phyloP scores from a whole-genome alignment of 257 asterid genomes.

The Craterostigma plantagineum region DNA sequence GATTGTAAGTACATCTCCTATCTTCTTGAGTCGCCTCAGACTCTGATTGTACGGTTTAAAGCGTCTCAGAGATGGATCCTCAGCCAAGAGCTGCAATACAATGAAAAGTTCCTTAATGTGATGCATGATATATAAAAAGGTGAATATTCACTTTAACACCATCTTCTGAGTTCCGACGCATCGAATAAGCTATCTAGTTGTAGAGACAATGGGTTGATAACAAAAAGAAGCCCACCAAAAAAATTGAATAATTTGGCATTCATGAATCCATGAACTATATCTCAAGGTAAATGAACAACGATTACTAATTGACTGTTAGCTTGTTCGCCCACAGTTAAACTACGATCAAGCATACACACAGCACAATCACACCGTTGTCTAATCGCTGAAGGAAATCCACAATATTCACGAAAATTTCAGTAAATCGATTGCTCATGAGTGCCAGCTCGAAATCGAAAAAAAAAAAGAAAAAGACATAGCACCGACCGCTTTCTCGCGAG shows the following conservation, averaged over 20 bases:
- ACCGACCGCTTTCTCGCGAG: conserved; percentile 88
- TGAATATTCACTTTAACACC: too few species aligned
- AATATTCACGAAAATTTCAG: neutral
- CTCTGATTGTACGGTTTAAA: conserved; percentile 53
- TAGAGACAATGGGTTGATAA: neutral
- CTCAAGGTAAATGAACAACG: too few species aligned
- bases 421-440: neutral
- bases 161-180: too few species aligned
- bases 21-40: conserved; percentile 33
- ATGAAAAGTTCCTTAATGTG: conserved; percentile 6
- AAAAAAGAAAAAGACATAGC: neutral
- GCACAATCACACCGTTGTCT: neutral
- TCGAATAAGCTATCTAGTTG: too few species aligned
- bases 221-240: neutral
- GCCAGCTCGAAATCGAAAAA: neutral
- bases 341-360: neutral
- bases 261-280: neutral
- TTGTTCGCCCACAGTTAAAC: too few species aligned
- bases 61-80: conserved; percentile 43
- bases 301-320: too few species aligned
- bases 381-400: neutral
- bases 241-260: neutral
- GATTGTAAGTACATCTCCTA: conserved; percentile 55
- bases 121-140: too few species aligned
- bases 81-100: conserved; percentile 56